Evolutionary conservation across 2,329 filamentous ascomycete genomes (phyloP).

Genomic region (Pseudogymnoascus sp.): DNA sequence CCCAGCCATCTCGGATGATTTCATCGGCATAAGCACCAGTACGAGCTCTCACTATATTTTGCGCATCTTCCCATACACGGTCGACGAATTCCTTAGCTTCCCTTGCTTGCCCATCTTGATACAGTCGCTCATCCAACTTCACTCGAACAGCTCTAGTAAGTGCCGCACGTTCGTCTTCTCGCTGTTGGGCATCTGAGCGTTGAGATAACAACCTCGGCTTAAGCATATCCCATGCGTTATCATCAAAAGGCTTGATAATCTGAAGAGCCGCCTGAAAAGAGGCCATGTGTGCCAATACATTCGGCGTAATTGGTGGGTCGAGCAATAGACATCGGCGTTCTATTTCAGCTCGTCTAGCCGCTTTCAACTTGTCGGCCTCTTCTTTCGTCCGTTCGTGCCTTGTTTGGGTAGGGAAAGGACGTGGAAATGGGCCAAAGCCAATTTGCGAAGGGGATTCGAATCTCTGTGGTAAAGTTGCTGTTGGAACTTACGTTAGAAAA

Average conservation of each 20-base stretch:
- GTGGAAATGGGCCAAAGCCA: constrained; percentile 21
- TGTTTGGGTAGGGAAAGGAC: constrained; percentile 16
- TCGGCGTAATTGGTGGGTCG: constrained; percentile 53
- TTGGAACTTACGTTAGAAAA: background rate
- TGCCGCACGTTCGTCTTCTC: constrained; percentile 35
- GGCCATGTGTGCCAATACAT: constrained; percentile 58
- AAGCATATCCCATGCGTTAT: constrained; percentile 60
- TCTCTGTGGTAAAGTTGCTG: constrained; percentile 15
- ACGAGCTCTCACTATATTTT: constrained; percentile 56
- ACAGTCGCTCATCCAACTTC: constrained; percentile 23
- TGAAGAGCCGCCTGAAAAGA: constrained; percentile 67
- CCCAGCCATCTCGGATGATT: constrained; percentile 57
- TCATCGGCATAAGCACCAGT: constrained; percentile 62
- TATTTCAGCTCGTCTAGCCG: constrained; percentile 58
- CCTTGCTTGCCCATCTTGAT: constrained; percentile 30
- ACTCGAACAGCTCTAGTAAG: constrained; percentile 32
- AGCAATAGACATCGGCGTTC: constrained; percentile 59
- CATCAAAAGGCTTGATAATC: constrained; percentile 58
- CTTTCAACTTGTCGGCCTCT: constrained; percentile 56
- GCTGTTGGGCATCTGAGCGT: constrained; percentile 53
- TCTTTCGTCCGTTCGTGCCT: constrained; percentile 47
- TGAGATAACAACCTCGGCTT: constrained; percentile 60
- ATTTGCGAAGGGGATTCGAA: constrained; percentile 26
- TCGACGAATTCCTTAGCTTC: constrained; percentile 52
- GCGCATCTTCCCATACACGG: constrained; percentile 61